Percentiles rank a stretch among this genome's conserved stretches.
phyloP scores from a whole-genome alignment of 805 yeast species.

The Ogataea methylovora region DNA sequence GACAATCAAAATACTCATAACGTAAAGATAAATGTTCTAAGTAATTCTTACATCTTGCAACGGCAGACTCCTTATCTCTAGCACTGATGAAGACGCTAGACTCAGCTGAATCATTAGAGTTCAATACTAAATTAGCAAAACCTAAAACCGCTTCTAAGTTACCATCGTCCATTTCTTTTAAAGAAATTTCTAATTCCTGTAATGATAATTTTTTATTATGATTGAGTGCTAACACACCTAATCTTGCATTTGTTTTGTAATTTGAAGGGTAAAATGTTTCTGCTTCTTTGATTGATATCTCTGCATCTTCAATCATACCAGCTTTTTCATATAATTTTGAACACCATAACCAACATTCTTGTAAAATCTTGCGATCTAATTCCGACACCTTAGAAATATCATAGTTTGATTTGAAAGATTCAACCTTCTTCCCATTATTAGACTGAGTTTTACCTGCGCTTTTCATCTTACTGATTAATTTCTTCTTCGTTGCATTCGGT shows the following conservation, averaged over 20 bases:
- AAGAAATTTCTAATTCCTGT: constrained; percentile 57
- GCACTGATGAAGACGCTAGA: constrained; percentile 40
- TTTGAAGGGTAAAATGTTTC: constrained; percentile 39
- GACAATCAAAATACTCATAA: constrained; percentile 31
- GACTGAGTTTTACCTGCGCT: no score
- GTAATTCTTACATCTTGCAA: constrained; percentile 45
- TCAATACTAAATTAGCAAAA: constrained; percentile 41
- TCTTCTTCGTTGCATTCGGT: no score
- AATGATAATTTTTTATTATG: constrained; percentile 35
- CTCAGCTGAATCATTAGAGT: constrained; percentile 11
- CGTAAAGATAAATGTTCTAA: constrained; percentile 32
- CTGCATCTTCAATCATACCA: constrained; percentile 51
- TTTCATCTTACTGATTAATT: no score
- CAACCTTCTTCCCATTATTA: no score
- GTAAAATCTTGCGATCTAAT: constrained; percentile 16
- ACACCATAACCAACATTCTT: constrained; percentile 69
- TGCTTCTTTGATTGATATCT: constrained; percentile 69
- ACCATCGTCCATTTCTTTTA: constrained; percentile 36
- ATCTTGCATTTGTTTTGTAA: constrained; percentile 39
- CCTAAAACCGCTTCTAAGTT: constrained; percentile 51
- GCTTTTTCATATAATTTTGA: constrained; percentile 55
- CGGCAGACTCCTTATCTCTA: constrained; percentile 52
- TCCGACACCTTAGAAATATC: neutral
- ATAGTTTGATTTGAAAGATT: neutral
- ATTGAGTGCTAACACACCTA: constrained; percentile 36